Evolutionary conservation across 1,284 basidiomycete species (phyloP).

Genomic region (Tausonia pullulans): DNA sequence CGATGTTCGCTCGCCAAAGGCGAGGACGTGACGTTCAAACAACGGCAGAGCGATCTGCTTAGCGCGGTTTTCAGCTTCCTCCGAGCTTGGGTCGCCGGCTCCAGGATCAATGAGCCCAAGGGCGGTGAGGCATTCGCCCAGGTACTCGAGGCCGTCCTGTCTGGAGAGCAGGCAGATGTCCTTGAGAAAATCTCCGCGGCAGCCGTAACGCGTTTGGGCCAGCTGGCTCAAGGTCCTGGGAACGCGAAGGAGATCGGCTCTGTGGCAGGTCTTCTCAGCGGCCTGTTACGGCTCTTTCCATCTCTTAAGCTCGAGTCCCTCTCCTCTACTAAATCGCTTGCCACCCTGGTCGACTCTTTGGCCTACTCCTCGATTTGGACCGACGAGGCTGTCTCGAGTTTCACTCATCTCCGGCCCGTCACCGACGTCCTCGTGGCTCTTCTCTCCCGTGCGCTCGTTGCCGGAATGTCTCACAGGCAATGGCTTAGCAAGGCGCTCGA

Average conservation of each 20-base stretch:
- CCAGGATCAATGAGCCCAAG: conserved; percentile 53
- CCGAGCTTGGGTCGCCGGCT: conserved; percentile 58
- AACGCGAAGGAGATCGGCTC: background rate
- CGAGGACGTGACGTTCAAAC: conserved; percentile 2
- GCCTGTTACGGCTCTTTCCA: background rate
- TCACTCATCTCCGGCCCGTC: background rate
- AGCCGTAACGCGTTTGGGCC: background rate
- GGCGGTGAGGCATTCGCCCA: conserved; percentile 42
- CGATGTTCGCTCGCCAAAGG: background rate
- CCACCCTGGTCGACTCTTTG: background rate
- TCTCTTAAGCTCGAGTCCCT: background rate
- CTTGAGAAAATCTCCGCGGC: conserved; percentile 2
- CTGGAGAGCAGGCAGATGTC: conserved; percentile 15
- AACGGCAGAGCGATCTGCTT: conserved; percentile 43
- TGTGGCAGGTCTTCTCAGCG: background rate
- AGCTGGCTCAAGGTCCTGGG: background rate
- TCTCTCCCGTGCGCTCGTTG: background rate
- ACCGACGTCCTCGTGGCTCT: conserved; percentile 6
- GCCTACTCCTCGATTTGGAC: background rate
- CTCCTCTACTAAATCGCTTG: background rate
- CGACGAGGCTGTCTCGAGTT: background rate
- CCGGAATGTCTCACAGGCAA: background rate
- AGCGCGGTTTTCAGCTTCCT: conserved; percentile 30
- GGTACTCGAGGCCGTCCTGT: conserved; percentile 26
- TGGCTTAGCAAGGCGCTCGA: conserved; percentile 20